Percentiles rank a stretch among this genome's conserved stretches.
Evolutionary conservation across 2,329 filamentous ascomycete genomes (phyloP).

Genomic region (Lomentospora prolificans): DNA sequence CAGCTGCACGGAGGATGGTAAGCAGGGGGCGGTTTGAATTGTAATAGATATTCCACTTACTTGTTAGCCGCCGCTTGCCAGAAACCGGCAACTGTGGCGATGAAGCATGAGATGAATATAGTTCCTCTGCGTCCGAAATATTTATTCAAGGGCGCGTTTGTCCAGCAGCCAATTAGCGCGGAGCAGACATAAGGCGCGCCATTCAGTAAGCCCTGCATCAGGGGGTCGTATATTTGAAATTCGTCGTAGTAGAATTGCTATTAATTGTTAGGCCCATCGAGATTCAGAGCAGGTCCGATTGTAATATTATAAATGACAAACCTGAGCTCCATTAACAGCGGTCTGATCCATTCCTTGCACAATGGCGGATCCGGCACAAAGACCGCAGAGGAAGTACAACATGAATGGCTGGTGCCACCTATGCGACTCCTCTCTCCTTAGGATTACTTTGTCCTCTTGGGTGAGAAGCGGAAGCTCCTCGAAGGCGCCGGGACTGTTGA

Average conservation of each 20-base stretch:
- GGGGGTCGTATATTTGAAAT: constrained; percentile 36
- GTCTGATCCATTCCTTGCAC: constrained; percentile 57
- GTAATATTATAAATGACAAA: too few relatives aligned
- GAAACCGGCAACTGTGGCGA: constrained; percentile 47
- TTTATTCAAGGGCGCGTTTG: constrained; percentile 50
- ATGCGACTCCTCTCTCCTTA: too few relatives aligned
- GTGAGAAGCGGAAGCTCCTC: too few relatives aligned
- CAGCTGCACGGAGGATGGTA: constrained; percentile 61
- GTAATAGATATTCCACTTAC: constrained; percentile 56
- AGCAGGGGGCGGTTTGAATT: constrained; percentile 60
- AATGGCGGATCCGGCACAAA: constrained; percentile 56
- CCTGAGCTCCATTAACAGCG: constrained; percentile 58
- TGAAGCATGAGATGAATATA: constrained; percentile 37
- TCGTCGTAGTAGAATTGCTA: constrained; percentile 49
- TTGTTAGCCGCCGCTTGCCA: constrained; percentile 37
- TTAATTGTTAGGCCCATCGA: too few relatives aligned
- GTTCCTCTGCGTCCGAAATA: constrained; percentile 61
- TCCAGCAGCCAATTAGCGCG: constrained; percentile 58
- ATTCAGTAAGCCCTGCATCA: constrained; percentile 55
- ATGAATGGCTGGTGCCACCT: too few relatives aligned
- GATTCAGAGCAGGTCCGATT: too few relatives aligned
- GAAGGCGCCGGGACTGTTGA: too few relatives aligned
- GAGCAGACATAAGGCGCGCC: constrained; percentile 55
- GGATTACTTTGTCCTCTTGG: too few relatives aligned
- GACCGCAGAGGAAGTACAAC: too few relatives aligned